Evolutionary conservation across 2,329 filamentous ascomycete species (phyloP).

Genomic region (Anthostomella pinea): DNA sequence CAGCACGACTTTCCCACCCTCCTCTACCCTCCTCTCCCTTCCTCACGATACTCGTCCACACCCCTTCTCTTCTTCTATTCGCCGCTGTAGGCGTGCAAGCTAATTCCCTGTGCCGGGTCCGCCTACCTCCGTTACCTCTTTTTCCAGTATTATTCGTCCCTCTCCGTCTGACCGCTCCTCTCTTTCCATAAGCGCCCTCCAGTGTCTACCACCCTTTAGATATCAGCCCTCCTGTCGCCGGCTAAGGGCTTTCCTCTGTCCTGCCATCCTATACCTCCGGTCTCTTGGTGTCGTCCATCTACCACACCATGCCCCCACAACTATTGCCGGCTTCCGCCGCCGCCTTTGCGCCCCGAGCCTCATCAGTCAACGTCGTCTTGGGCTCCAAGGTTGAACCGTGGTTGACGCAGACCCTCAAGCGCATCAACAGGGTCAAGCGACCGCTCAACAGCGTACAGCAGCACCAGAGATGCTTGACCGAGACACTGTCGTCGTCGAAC

Average conservation of each 20-base stretch:
- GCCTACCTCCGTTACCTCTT: constrained; percentile 48
- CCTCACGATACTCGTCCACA: constrained; percentile 57
- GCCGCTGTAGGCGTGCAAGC: constrained; percentile 60
- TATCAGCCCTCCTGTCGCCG: constrained; percentile 29
- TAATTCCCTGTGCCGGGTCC: constrained; percentile 56
- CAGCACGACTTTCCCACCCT: constrained; percentile 45
- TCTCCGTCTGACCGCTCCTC: constrained; percentile 35
- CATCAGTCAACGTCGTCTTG: constrained; percentile 91
- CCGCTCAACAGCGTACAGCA: constrained; percentile 96
- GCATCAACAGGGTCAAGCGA: constrained; percentile 94
- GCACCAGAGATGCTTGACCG: constrained; percentile 91
- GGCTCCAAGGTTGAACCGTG: constrained; percentile 91
- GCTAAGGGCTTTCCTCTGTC: constrained; percentile 17
- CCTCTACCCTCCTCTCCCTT: constrained; percentile 45
- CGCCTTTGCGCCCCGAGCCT: constrained; percentile 86
- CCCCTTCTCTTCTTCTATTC: constrained; percentile 54
- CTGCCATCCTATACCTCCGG: constrained; percentile 4
- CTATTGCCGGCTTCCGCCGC: constrained; percentile 92
- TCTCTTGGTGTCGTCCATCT: constrained; percentile 13
- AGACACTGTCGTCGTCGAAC: constrained; percentile 83
- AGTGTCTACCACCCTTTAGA: constrained; percentile 30
- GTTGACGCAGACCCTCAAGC: constrained; percentile 94
- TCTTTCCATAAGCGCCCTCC: constrained; percentile 24
- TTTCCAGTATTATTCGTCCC: constrained; percentile 44
- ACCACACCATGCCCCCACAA: constrained; percentile 77